Evolutionary conservation across 2,329 filamentous ascomycete species (phyloP), one percentile per base, ranked within the genome.

Genomic region (Gliomastix tumulicola): DNA sequence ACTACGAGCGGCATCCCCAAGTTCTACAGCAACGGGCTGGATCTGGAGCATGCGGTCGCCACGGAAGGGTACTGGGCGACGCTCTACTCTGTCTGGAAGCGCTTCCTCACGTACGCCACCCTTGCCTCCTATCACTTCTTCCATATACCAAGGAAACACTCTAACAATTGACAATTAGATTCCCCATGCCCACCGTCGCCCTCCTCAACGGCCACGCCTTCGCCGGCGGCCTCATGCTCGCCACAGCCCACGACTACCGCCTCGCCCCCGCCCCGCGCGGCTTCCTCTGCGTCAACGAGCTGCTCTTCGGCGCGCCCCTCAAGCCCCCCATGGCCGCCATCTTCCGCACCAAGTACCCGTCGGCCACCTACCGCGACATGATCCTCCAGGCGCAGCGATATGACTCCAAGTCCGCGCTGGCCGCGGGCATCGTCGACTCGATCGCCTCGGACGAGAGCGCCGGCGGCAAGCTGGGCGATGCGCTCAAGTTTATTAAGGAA

Each of bases 1-100:
- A 90, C 85, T 6, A 90, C 85, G 1, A 84, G 79, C 30, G 75
- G 71, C 33, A 83, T 89, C 40, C 56, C 66, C 35, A 92, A 92
- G 54, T 90, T 90, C 68, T 92, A 84, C 65, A 82, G 74, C 56
- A 90, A 90, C 60, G 86, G 86, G 0, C 71, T 92, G n/a, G 84
- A 92, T 56, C 72, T 89, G 12, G 69, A 77, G 27, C 74, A 84
- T 53, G 82, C 79, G n/a, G 51, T 68, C 22, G 57, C 61, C 21
- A 76, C 74, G 1, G 68, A 76, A 2, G 68, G 68, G 4, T 90
- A 84, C 65, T 76, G 78, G 49, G 61, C 74, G 11, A 66, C 68
- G 35, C 60, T 88, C 10, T 88, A 79, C 60, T 65, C 65, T 12
- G 56, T 89, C 3, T 88, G 80, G 65, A 64, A 67, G 28, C 68